Conservation (phyloP, 768 basidiomycete genomes). For the Pholiota molesta region DNA sequence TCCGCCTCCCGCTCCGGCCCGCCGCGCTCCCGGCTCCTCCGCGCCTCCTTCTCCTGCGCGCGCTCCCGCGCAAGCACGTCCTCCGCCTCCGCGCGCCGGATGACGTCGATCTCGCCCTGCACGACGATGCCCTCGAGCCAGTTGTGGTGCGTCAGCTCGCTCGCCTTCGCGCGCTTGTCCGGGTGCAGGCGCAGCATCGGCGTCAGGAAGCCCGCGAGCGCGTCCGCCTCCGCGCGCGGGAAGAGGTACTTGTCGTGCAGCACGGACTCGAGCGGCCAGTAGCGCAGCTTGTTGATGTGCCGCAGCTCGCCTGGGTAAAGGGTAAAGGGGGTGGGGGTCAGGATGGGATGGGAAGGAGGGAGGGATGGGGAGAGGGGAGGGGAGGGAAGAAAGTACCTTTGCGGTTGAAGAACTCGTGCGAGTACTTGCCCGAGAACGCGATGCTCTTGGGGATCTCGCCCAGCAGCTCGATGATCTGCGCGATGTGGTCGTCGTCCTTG, state of each 20-base stretch:
- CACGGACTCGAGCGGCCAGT: constrained; percentile 83
- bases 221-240: constrained; percentile 77
- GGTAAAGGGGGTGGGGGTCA: no score
- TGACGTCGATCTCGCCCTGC: constrained; percentile 88
- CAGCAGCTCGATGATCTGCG: constrained; percentile 95
- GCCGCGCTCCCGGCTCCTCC: constrained; percentile 47
- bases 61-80: constrained; percentile 43
- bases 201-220: constrained; percentile 76
- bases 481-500: constrained; percentile 97
- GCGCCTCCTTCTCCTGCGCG: constrained; percentile 24
- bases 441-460: constrained; percentile 86
- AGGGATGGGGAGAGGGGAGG: no score
- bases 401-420: constrained; percentile 94
- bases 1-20: constrained; percentile 3
- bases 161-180: constrained; percentile 85
- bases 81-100: constrained; percentile 56
- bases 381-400: constrained; percentile 59
- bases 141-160: constrained; percentile 82
- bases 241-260: constrained; percentile 97
- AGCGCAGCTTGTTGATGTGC: constrained; percentile 92
- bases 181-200: constrained; percentile 93
- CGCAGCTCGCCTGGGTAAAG: constrained; percentile 77
- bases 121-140: constrained; percentile 89
- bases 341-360: no score
- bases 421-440: constrained; percentile 91